These are phyloP conservation scores for Euphorbia peplus DNA, from an alignment of 345 rosid species.

Conservation along the genomic window DNA sequence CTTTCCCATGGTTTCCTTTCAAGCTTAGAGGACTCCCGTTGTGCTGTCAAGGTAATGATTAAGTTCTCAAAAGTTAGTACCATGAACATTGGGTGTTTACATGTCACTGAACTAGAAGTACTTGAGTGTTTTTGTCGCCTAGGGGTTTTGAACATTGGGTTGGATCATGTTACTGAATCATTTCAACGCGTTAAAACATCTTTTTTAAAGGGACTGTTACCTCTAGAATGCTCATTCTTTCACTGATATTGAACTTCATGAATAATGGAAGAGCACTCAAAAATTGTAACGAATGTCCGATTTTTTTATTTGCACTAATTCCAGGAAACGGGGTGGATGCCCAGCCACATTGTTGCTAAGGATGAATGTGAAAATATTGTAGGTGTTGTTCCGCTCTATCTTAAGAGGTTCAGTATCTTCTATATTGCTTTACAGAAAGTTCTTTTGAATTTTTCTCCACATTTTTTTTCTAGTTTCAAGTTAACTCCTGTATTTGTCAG, in stretches of 20 bases:
- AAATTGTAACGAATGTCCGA: slow-evolving; percentile 3
- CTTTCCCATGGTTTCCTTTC: slow-evolving; percentile 76
- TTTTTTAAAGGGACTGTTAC: background rate
- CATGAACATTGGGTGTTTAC: too few relatives aligned
- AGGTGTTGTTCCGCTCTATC: slow-evolving; percentile 92
- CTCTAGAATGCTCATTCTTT: slow-evolving; percentile 1
- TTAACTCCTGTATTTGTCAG: background rate
- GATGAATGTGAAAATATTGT: slow-evolving; percentile 62
- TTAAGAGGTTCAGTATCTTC: slow-evolving; percentile 66
- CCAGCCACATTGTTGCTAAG: slow-evolving; percentile 75
- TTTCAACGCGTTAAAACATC: background rate
- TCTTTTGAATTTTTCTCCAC: slow-evolving; percentile 11
- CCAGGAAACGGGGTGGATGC: slow-evolving; percentile 93
- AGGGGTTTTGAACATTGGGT: background rate
- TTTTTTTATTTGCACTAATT: slow-evolving; percentile 21
- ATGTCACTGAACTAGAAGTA: too few relatives aligned
- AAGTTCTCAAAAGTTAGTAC: too few relatives aligned
- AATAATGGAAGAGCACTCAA: background rate
- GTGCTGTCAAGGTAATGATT: slow-evolving; percentile 60
- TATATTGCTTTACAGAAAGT: slow-evolving; percentile 14
- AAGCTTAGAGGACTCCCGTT: slow-evolving; percentile 71
- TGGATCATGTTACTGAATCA: background rate
- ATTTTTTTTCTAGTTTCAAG: slow-evolving; percentile 12
- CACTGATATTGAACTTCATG: background rate
- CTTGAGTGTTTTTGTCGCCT: background rate